A percentile compares a stretch with the other conserved stretches of the same genome.
Evolutionary conservation across 2,329 filamentous ascomycete genomes (phyloP).

Genomic region (Fusarium sp.): DNA sequence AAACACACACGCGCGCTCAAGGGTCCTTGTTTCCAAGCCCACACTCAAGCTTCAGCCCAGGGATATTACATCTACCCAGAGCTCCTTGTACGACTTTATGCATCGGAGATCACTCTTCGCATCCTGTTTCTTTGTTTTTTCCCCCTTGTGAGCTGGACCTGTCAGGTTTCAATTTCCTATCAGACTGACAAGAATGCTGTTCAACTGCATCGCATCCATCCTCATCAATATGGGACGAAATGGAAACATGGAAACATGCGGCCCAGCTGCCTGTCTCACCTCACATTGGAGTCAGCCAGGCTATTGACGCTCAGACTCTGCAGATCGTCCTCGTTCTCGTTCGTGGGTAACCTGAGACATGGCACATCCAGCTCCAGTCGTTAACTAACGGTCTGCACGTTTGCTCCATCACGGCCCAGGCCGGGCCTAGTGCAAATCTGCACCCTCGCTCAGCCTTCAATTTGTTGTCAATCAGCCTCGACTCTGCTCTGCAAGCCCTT

Average conservation of each 20-base stretch:
- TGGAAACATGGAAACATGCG: background rate
- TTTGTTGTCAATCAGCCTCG: background rate
- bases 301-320: conserved; percentile 1
- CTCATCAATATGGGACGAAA: conserved; percentile 20
- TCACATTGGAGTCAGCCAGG: conserved; percentile 9
- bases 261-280: conserved; percentile 30
- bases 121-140: conserved; percentile 1
- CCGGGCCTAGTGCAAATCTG: background rate
- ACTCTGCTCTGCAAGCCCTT: background rate
- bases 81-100: conserved; percentile 27
- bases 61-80: conserved; percentile 36
- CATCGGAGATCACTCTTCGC: conserved; percentile 12
- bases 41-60: conserved; percentile 42
- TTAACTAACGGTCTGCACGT: conserved; percentile 4
- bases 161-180: conserved; percentile 1
- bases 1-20: conserved; percentile 4
- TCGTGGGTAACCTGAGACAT: conserved; percentile 20
- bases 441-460: background rate
- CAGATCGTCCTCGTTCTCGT: background rate
- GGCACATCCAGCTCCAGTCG: background rate
- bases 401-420: background rate
- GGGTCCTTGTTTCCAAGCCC: conserved; percentile 4
- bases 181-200: background rate
- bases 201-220: background rate
- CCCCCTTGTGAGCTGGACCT: background rate